Evolutionary conservation across 2,329 filamentous ascomycete species (phyloP).

Genomic region (Alternaria triticina): DNA sequence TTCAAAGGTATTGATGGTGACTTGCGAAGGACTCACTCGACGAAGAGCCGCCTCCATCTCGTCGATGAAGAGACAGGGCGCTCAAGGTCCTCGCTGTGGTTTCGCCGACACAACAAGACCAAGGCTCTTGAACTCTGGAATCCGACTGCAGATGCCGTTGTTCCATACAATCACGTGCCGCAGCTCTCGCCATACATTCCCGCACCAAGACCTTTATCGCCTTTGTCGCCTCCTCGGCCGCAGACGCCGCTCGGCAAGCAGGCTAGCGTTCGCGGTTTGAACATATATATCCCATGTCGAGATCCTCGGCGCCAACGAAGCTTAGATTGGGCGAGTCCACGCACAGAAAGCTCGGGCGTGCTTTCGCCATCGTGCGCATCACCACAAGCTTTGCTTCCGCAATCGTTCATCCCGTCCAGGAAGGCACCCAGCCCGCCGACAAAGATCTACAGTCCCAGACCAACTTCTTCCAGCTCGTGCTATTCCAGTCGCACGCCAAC

Average conservation of each 20-base stretch:
- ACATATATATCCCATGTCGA: conserved; percentile 29
- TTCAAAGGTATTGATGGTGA: conserved; percentile 30
- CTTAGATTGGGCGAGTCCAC: conserved; percentile 24
- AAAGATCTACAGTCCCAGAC: conserved; percentile 16
- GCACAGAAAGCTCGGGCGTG: conserved; percentile 35
- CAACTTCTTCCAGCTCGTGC: conserved; percentile 5
- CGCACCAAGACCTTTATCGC: conserved; percentile 24
- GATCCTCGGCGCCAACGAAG: conserved; percentile 5
- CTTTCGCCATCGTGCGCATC: conserved; percentile 35
- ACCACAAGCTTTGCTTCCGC: conserved; percentile 29
- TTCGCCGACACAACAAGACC: conserved; percentile 17
- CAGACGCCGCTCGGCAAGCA: conserved; percentile 19
- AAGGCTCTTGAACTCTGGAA: conserved; percentile 17
- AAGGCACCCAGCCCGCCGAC: conserved; percentile 23
- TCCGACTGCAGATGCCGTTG: conserved; percentile 9
- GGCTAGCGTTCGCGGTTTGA: conserved; percentile 29
- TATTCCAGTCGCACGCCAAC: conserved; percentile 12
- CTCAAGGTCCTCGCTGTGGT: conserved; percentile 17
- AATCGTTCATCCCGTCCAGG: conserved; percentile 13
- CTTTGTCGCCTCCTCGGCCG: conserved; percentile 21
- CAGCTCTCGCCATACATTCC: conserved; percentile 32
- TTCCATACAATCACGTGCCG: conserved; percentile 20
- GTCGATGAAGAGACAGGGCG: conserved; percentile 12
- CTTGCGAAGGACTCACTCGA: conserved; percentile 20
- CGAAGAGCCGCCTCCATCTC: conserved; percentile 11